phyloP scores from a whole-genome alignment of 1,284 basidiomycete species.

The Melampsora larici-populina region DNA sequence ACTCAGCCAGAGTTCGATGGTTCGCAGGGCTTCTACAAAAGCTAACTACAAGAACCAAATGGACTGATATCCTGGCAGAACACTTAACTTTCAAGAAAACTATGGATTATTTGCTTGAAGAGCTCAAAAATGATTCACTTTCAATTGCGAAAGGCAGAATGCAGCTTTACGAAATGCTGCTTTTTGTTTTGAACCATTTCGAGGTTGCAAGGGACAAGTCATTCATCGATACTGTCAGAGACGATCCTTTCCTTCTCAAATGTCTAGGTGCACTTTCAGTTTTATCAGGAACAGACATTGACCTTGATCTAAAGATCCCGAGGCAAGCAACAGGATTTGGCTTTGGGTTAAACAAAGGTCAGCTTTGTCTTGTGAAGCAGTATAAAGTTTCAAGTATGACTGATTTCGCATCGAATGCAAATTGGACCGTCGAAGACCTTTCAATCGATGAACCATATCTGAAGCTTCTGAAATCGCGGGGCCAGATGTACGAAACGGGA shows the following conservation, averaged over 20 bases:
- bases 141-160: background rate
- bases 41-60: background rate
- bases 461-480: background rate
- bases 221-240: background rate
- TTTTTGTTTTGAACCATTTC: background rate
- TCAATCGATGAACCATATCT: background rate
- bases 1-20: background rate
- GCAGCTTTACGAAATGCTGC: background rate
- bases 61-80: background rate
- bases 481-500: background rate
- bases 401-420: background rate
- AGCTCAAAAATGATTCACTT: background rate
- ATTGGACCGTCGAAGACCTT: background rate
- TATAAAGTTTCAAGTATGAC: background rate
- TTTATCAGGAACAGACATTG: background rate
- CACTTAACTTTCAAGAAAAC: background rate
- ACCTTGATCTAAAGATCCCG: background rate
- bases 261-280: background rate
- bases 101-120: background rate
- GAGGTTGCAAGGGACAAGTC: background rate
- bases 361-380: background rate
- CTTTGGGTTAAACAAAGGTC: background rate
- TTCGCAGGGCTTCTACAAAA: background rate
- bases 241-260: background rate
- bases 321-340: conserved; percentile 1